Evolutionary conservation across 208 protist species (phyloP), one percentile per base, ranked within the genome.

Genomic region (Trypanosoma lewisi): DNA sequence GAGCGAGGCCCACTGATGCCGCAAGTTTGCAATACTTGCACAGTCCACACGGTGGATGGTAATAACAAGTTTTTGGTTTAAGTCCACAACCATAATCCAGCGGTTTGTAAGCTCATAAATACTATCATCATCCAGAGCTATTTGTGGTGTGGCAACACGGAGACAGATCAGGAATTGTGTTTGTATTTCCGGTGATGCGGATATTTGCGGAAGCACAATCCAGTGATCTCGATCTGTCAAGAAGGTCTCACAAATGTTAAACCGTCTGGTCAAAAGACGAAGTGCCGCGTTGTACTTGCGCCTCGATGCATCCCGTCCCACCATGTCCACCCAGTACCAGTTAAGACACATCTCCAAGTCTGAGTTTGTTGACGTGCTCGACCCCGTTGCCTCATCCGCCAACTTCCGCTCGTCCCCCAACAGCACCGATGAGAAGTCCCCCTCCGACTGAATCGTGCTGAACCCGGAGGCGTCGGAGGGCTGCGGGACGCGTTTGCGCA

Each of bases 261-360:
- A 94, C 36, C 63, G 68, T 44, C 65, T 48, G 0, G 88, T 92
- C 6, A 94, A 62, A 31, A 65, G 74, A 68, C 77, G 77, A 60
- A 94, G 71, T 0, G 70, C 80, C 21, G 23, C 70, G 59, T 85
- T 80, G 78, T 94, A 94, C 48, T 72, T 70, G n/a, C 63, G 63
- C 37, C 61, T 67, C 47, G 65, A 75, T 4, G 70, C 45, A 60
- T 94, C 88, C 30, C 84, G 79, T 17, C 88, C 88, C 23, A 74
- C 81, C 48, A 94, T 83, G 49, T 91, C 88, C 50, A 94, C 76
- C 83, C 84, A 94, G 65, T 94, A 89, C 88, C 88, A 94, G 74
- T 94, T 94, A 7, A 92, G 73, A 65, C 78, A 92, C 75, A 89
- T 79, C 76, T 91, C 84, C 6, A 92, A 63, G 55, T 82, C 80